phyloP scores from a whole-genome alignment of 2,329 filamentous ascomycete genomes.

The Neofusicoccum sp. region DNA sequence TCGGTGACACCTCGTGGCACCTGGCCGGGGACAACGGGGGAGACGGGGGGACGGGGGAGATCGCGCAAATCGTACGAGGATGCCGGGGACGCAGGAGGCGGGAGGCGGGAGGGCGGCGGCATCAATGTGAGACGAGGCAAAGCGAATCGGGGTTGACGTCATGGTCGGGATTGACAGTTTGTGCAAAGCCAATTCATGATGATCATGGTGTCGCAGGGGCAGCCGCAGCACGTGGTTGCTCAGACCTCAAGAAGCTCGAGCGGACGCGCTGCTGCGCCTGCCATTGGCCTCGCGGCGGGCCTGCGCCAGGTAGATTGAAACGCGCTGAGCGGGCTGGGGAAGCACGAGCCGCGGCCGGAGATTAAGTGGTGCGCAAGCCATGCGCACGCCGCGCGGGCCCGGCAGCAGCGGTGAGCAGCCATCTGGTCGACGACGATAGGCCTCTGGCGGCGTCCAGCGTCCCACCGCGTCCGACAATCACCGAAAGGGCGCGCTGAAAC shows the following conservation, averaged over 20 bases:
- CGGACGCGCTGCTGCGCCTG: not conserved
- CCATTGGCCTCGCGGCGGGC: constrained; percentile 2
- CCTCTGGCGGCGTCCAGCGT: not conserved
- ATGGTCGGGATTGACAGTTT: not conserved
- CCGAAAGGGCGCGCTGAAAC: constrained; percentile 17
- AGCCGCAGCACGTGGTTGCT: constrained; percentile 17
- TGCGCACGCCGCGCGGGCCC: not conserved
- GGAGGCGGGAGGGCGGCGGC: not conserved
- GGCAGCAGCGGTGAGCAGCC: constrained; percentile 10
- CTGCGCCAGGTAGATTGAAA: constrained; percentile 14
- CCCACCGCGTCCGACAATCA: constrained; percentile 11
- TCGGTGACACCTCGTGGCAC: not conserved
- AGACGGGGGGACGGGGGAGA: not conserved
- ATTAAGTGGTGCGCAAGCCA: constrained; percentile 17
- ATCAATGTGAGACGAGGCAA: constrained; percentile 13
- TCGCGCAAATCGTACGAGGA: not conserved
- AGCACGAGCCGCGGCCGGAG: constrained; percentile 18
- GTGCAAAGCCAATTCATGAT: not conserved
- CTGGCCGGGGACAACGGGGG: not conserved
- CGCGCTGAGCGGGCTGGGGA: constrained; percentile 11
- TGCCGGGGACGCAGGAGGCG: not conserved
- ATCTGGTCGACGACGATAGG: constrained; percentile 6
- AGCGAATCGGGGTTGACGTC: constrained; percentile 1
- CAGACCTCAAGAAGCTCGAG: constrained; percentile 3
- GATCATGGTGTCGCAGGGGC: constrained; percentile 16